Evolutionary conservation across 768 basidiomycete species (phyloP).

Genomic region (Mycena epipterygia): DNA sequence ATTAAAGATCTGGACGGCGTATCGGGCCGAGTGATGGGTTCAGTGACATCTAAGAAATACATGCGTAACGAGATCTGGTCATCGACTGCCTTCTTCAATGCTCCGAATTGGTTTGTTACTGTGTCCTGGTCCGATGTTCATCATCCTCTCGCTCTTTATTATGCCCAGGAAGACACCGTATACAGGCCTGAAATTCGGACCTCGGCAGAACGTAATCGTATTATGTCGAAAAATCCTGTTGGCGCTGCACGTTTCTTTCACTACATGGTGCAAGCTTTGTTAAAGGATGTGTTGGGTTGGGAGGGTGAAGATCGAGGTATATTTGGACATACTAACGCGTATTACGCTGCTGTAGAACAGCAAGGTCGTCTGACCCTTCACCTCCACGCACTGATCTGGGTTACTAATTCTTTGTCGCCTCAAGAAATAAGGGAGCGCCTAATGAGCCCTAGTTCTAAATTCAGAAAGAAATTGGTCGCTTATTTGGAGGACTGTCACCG

Average conservation of each 20-base stretch:
- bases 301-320: slow-evolving; percentile 10
- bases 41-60: slow-evolving; percentile 45
- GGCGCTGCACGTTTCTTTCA: slow-evolving; percentile 39
- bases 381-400: slow-evolving; percentile 44
- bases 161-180: slow-evolving; percentile 38
- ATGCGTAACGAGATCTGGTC: slow-evolving; percentile 51
- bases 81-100: slow-evolving; percentile 36
- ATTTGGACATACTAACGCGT: slow-evolving; percentile 37
- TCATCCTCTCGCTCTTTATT: slow-evolving; percentile 51
- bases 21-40: slow-evolving; percentile 45
- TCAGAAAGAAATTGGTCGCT: slow-evolving; percentile 2
- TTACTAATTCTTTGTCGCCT: slow-evolving; percentile 28
- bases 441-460: slow-evolving; percentile 3
- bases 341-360: slow-evolving; percentile 47
- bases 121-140: slow-evolving; percentile 47
- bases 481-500: slow-evolving; percentile 12
- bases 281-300: slow-evolving; percentile 29
- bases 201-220: background rate
- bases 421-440: slow-evolving; percentile 33
- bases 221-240: slow-evolving; percentile 32
- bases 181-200: slow-evolving; percentile 36
- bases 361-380: slow-evolving; percentile 46
- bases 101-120: slow-evolving; percentile 52
- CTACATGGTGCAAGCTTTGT: slow-evolving; percentile 33
- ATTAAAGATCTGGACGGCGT: slow-evolving; percentile 53